A percentile compares a stretch with the other conserved stretches of the same genome.
Conservation (phyloP, 1,284 basidiomycete species). For the Trichosporon asahii region DNA sequence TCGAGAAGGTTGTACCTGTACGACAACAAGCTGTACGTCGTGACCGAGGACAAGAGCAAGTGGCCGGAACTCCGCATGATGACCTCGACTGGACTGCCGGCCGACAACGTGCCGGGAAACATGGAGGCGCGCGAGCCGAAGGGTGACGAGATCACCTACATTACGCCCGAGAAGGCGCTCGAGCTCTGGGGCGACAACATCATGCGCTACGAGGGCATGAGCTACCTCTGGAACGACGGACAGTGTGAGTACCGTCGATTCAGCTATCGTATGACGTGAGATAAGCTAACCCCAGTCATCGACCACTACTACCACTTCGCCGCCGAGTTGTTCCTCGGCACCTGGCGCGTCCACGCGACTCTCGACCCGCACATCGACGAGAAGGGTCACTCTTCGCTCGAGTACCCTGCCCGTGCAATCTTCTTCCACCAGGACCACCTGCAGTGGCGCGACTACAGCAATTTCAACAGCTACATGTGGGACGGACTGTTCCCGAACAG, state of each 20-base stretch:
- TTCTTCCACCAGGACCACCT: slow-evolving; percentile 44
- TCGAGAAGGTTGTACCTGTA: slow-evolving; percentile 61
- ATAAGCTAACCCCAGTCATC: slow-evolving; percentile 55
- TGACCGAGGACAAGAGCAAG: slow-evolving; percentile 50
- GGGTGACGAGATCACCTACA: slow-evolving; percentile 55
- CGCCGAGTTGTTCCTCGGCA: slow-evolving; percentile 78
- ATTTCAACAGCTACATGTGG: slow-evolving; percentile 49
- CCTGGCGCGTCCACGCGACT: slow-evolving; percentile 65
- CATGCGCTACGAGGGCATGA: slow-evolving; percentile 66
- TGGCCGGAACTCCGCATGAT: slow-evolving; percentile 66
- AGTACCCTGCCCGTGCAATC: slow-evolving; percentile 45
- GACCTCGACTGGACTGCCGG: slow-evolving; percentile 64
- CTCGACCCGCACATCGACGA: slow-evolving; percentile 43
- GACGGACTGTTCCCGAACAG: slow-evolving; percentile 49
- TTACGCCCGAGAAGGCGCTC: slow-evolving; percentile 62
- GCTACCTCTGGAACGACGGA: slow-evolving; percentile 54
- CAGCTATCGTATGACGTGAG: not conserved
- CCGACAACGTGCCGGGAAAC: slow-evolving; percentile 62
- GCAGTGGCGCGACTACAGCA: slow-evolving; percentile 49
- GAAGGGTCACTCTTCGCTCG: slow-evolving; percentile 38
- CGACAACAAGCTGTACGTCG: slow-evolving; percentile 67
- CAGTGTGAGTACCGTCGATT: slow-evolving; percentile 40
- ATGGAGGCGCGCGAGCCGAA: slow-evolving; percentile 65
- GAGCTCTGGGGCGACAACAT: slow-evolving; percentile 63
- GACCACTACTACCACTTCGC: slow-evolving; percentile 67